Base-by-base conservation (phyloP, 2,329 filamentous ascomycete genomes). In the Penicillium polonicum region DNA sequence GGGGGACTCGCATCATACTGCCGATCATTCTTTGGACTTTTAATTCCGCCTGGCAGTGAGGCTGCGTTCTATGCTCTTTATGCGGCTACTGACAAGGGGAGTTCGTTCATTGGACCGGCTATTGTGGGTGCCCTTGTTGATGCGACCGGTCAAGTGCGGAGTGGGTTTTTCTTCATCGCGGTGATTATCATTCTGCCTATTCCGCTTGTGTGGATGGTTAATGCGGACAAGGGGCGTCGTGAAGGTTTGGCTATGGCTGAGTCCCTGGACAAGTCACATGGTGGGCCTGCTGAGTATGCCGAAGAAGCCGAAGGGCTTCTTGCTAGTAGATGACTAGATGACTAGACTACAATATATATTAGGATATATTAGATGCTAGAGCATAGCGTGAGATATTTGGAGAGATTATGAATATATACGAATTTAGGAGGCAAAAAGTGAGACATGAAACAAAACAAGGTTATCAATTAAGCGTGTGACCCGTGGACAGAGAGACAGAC, bases 21-120 rank as follows among this genome's bases (percentile, higher is more conserved):
- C 71, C 86, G 92, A 19, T 91, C 89, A 42, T 80, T 97, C 2
- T 97, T 89, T 69, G 91, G 91, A 19, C 89, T 95, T 73, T 80
- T 97, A 56, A 94, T 97, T 57, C 92, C 92, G 0, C 90, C 91
- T 0, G 92, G 92, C 3, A 92, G 87, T 27, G 92, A 97, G 73
- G 92, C 92, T 0, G 91, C 92, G 0, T 97, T 97, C 71, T 97
- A 94, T 71, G 92, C 92, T 0, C 79, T 97, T 3, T 97, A 96
- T 69, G 92, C 92, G 23, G 95, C 96, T 58, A 97, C 92, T 0
- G 92, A 97, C 72, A 97, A 97, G 74, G 92, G 92, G 0, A 92
- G 88, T 39, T 93, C 89, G 67, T 83, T 96, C 1, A 95, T 97
- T 70, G 92, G 92, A 0, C 92, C 92, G 0, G 89, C 91, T 0